Percentiles rank a stretch among this genome's conserved stretches.
Conservation (phyloP, 208 protist species). For the Blechomonas ayalai region DNA sequence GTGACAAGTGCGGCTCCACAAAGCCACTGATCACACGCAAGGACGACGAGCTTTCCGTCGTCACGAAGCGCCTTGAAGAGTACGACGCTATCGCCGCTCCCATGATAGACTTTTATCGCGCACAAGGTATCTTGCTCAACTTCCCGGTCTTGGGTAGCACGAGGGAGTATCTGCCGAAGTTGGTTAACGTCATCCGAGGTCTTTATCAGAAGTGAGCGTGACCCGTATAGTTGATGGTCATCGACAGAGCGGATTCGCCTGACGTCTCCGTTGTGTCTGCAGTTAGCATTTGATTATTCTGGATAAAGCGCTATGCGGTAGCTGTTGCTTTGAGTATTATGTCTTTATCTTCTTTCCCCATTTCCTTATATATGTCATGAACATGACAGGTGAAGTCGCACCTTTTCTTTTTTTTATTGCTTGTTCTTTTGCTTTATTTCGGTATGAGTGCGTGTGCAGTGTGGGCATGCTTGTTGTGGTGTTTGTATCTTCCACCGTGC, state of each 20-base stretch:
- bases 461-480: slow-evolving; percentile 18
- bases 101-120: slow-evolving; percentile 52
- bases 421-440: slow-evolving; percentile 1
- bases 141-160: slow-evolving; percentile 64
- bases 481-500: slow-evolving; percentile 7
- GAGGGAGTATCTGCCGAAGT: slow-evolving; percentile 59
- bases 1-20: slow-evolving; percentile 65
- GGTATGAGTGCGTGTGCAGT: not conserved
- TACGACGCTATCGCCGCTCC: slow-evolving; percentile 54
- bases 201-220: slow-evolving; percentile 2
- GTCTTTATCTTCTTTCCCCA: too few species aligned
- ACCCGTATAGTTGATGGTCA: too few species aligned
- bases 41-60: slow-evolving; percentile 56
- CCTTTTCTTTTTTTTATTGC: slow-evolving; percentile 1
- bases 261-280: too few species aligned
- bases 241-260: too few species aligned
- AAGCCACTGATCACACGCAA: slow-evolving; percentile 49
- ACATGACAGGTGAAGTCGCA: too few species aligned
- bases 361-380: too few species aligned
- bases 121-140: slow-evolving; percentile 43
- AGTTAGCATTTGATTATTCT: too few species aligned
- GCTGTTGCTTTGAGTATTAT: too few species aligned
- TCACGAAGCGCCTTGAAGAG: slow-evolving; percentile 44
- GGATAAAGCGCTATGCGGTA: too few species aligned
- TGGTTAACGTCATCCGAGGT: slow-evolving; percentile 46